Evolutionary conservation across 768 basidiomycete genomes (phyloP).

Genomic region (Russula ochroleuca): DNA sequence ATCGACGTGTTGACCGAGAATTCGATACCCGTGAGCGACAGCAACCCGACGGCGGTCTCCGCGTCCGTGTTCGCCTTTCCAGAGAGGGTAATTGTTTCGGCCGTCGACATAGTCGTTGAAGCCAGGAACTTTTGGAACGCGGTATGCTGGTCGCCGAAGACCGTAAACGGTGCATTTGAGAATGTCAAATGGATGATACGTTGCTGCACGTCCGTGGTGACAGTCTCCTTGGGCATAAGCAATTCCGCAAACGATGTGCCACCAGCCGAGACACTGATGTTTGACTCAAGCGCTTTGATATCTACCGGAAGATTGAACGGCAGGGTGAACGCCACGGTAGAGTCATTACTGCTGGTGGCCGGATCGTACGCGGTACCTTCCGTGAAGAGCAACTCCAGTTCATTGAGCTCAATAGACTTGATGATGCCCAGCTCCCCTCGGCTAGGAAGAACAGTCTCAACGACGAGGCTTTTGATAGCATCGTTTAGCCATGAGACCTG

Average conservation of each 20-base stretch:
- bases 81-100: slow-evolving; percentile 47
- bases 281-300: slow-evolving; percentile 57
- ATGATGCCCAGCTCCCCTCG: slow-evolving; percentile 59
- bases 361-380: slow-evolving; percentile 55
- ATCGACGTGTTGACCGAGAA: slow-evolving; percentile 59
- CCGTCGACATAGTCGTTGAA: slow-evolving; percentile 49
- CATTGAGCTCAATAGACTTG: slow-evolving; percentile 55
- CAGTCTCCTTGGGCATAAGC: slow-evolving; percentile 53
- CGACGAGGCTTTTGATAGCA: slow-evolving; percentile 58
- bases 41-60: slow-evolving; percentile 59
- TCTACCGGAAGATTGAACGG: slow-evolving; percentile 70
- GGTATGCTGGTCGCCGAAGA: slow-evolving; percentile 44
- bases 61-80: slow-evolving; percentile 53
- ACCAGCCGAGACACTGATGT: slow-evolving; percentile 49
- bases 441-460: slow-evolving; percentile 59
- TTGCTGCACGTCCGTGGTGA: slow-evolving; percentile 55
- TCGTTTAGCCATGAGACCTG: slow-evolving; percentile 71
- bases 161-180: slow-evolving; percentile 54
- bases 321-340: slow-evolving; percentile 59
- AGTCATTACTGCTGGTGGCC: slow-evolving; percentile 52
- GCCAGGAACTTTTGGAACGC: slow-evolving; percentile 61
- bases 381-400: slow-evolving; percentile 57
- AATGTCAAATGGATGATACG: slow-evolving; percentile 62
- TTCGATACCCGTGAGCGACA: slow-evolving; percentile 51
- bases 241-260: slow-evolving; percentile 57